These are phyloP conservation scores for Elaphomyces granulatus DNA, from an alignment of 495 filamentous ascomycete genomes.

Conservation along the genomic window DNA sequence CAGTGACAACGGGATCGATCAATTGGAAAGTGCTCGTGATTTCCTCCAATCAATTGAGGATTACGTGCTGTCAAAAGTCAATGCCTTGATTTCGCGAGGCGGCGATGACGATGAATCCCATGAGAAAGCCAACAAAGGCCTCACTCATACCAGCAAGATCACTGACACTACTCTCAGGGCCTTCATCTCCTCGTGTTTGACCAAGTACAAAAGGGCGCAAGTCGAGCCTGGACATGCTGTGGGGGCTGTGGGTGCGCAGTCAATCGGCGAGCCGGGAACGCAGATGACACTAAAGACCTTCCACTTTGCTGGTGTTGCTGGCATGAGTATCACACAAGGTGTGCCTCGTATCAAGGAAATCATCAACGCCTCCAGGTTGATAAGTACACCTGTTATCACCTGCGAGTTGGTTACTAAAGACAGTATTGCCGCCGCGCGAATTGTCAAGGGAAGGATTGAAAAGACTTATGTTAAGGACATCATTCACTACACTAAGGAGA, in stretches of 20 bases:
- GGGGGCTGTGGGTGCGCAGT: constrained; percentile 94
- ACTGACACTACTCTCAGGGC: constrained; percentile 52
- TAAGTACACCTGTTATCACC: constrained; percentile 85
- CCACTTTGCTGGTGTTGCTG: constrained; percentile 98
- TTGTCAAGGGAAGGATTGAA: constrained; percentile 84
- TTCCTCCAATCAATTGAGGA: constrained; percentile 66
- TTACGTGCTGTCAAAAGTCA: constrained; percentile 47
- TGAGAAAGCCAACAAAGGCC: constrained; percentile 22
- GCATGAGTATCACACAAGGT: constrained; percentile 98
- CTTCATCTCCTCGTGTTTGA: constrained; percentile 72
- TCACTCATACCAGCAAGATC: constrained; percentile 68
- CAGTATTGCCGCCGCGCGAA: constrained; percentile 57
- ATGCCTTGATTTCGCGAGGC: constrained; percentile 32
- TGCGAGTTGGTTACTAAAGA: constrained; percentile 62
- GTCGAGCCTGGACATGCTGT: constrained; percentile 93
- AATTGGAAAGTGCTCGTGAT: constrained; percentile 67
- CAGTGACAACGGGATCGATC: constrained; percentile 56
- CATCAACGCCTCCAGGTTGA: constrained; percentile 87
- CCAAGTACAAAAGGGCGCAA: constrained; percentile 78
- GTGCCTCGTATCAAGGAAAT: constrained; percentile 99
- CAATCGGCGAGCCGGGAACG: constrained; percentile 94
- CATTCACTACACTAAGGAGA: constrained; percentile 64
- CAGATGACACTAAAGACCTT: constrained; percentile 99
- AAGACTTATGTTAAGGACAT: constrained; percentile 42
- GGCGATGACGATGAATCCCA: constrained; percentile 28